A percentile compares a stretch with the other conserved stretches of the same genome.
Conservation (phyloP, 108 stramenopile genomes). For the Hondaea fermentalgiana region DNA sequence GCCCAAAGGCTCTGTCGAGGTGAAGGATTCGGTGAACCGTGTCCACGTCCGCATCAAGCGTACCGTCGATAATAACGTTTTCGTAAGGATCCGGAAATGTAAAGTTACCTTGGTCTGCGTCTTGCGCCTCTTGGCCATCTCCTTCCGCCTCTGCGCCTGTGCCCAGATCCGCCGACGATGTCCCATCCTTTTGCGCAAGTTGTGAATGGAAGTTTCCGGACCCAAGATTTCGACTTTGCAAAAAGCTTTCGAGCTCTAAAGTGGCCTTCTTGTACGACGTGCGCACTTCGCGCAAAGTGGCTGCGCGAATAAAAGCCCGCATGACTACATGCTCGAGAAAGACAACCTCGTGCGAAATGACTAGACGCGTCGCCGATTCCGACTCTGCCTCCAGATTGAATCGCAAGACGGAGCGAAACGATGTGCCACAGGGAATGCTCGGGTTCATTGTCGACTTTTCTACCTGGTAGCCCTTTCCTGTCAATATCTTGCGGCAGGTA, state of each 20-base stretch:
- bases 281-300: background rate
- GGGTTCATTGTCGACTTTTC: background rate
- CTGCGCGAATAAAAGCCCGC: background rate
- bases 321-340: background rate
- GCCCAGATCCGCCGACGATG: background rate
- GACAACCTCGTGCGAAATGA: background rate
- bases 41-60: background rate
- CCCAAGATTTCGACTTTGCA: background rate
- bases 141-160: background rate
- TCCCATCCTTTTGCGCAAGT: no score
- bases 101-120: background rate
- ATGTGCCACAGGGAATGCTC: background rate
- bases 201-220: no score
- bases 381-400: background rate
- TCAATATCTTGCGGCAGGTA: background rate
- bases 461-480: background rate
- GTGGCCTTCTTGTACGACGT: background rate
- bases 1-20: background rate
- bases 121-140: background rate
- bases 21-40: background rate
- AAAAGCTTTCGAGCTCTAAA: background rate
- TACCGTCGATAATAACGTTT: background rate
- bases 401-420: background rate
- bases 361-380: background rate
- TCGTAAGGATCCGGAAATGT: background rate